These are phyloP conservation scores for Themeda triandra DNA, from an alignment of 176 grass and related monocot genomes.

Conservation along the genomic window DNA sequence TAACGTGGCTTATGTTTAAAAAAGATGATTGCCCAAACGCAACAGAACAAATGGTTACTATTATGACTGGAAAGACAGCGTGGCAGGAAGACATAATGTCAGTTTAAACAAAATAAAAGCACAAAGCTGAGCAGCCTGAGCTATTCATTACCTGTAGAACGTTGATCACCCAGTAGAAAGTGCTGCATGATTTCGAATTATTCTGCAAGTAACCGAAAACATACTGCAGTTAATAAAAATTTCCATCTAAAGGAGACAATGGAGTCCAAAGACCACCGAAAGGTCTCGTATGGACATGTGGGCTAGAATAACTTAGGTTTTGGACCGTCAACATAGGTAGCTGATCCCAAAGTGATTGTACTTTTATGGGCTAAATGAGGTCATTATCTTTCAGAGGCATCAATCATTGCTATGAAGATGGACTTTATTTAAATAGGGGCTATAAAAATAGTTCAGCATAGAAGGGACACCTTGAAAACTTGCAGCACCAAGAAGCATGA, in stretches of 20 bases:
- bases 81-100: not conserved
- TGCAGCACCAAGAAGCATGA: slow-evolving; percentile 74
- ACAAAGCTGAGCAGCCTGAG: not conserved
- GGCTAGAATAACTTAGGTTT: not conserved
- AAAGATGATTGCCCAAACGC: not conserved
- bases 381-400: not conserved
- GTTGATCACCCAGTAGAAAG: slow-evolving; percentile 81
- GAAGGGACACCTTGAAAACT: slow-evolving; percentile 65
- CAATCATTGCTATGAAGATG: not conserved
- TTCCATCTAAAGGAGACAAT: not conserved
- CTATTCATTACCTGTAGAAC: slow-evolving; percentile 61
- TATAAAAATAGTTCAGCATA: not conserved
- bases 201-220: slow-evolving; percentile 33
- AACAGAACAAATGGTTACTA: not conserved
- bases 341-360: not conserved
- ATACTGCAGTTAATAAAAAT: not conserved
- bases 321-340: not conserved
- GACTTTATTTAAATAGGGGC: not conserved
- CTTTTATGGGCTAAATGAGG: not conserved
- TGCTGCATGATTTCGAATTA: slow-evolving; percentile 66
- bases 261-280: not conserved
- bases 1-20: not conserved
- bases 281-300: not conserved
- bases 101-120: not conserved
- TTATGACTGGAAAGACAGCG: not conserved